Evolutionary conservation across 257 asterid species (phyloP).

Genomic region (Knoxia roxburghii): DNA sequence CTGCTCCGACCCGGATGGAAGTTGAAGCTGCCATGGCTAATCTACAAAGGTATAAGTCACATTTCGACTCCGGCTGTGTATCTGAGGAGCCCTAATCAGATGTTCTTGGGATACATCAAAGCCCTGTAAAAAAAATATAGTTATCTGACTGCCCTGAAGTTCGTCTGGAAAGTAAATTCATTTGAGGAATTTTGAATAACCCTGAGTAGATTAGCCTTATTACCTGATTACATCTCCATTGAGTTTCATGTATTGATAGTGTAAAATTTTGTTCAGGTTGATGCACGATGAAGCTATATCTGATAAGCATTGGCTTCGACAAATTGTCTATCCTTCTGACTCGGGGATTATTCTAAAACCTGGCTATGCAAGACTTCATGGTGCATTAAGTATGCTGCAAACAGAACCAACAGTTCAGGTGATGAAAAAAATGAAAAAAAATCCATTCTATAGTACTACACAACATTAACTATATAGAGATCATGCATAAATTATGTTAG

Average conservation of each 20-base stretch:
- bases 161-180: no score
- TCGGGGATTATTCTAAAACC: conserved; percentile 31
- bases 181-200: no score
- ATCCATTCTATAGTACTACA: no score
- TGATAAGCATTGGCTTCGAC: conserved; percentile 21
- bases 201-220: background rate
- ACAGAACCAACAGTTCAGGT: conserved; percentile 52
- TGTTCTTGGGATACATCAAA: background rate
- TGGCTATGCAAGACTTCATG: conserved; percentile 35
- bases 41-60: conserved; percentile 37
- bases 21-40: conserved; percentile 51
- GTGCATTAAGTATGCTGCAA: conserved; percentile 49
- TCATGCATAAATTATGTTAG: no score
- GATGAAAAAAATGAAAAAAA: no score
- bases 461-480: no score
- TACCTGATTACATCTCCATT: background rate
- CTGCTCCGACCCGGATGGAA: conserved; percentile 48
- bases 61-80: no score
- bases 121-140: background rate
- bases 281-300: conserved; percentile 27
- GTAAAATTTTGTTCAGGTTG: conserved; percentile 41
- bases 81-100: background rate
- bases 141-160: no score
- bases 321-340: conserved; percentile 9
- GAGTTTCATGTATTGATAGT: no score